These are phyloP conservation scores for Salvia sclarea DNA, from an alignment of 305 asterid species.

Conservation along the genomic window DNA sequence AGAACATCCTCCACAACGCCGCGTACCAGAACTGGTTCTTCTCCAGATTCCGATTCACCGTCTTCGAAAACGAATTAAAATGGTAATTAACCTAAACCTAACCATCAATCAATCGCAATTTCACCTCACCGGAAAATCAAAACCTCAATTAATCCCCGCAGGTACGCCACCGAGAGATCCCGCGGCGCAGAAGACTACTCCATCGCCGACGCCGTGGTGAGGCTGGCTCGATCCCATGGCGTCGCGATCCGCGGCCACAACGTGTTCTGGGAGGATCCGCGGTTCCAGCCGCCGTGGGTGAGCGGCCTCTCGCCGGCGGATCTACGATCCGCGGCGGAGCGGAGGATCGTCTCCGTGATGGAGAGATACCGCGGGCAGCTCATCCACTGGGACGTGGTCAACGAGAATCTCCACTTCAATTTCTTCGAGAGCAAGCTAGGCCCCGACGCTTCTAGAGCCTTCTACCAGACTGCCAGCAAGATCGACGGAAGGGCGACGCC, in stretches of 20 bases:
- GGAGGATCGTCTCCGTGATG: slow-evolving; percentile 42
- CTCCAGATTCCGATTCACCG: slow-evolving; percentile 57
- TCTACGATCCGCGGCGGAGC: slow-evolving; percentile 30
- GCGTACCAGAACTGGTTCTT: slow-evolving; percentile 60
- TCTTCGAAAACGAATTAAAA: slow-evolving; percentile 67
- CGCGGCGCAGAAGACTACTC: slow-evolving; percentile 50
- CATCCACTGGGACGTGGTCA: slow-evolving; percentile 75
- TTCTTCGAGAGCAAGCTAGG: slow-evolving; percentile 39
- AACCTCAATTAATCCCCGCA: too few species aligned
- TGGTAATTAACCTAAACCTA: slow-evolving; percentile 35
- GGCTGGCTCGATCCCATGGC: slow-evolving; percentile 28
- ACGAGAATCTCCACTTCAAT: slow-evolving; percentile 65
- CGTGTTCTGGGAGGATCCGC: slow-evolving; percentile 60
- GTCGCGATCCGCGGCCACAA: slow-evolving; percentile 68
- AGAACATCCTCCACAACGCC: slow-evolving; percentile 38
- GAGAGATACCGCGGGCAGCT: slow-evolving; percentile 49
- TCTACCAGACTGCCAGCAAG: slow-evolving; percentile 32
- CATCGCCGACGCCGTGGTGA: slow-evolving; percentile 49
- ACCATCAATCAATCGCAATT: too few species aligned
- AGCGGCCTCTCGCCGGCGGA: slow-evolving; percentile 36
- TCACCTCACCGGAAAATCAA: too few species aligned
- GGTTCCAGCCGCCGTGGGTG: slow-evolving; percentile 49
- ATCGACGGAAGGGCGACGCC: slow-evolving; percentile 27
- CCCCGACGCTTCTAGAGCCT: neutral
- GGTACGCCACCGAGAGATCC: slow-evolving; percentile 29